These are phyloP conservation scores for Theobroma cacao DNA, from an alignment of 345 rosid species.

Conservation along the genomic window DNA sequence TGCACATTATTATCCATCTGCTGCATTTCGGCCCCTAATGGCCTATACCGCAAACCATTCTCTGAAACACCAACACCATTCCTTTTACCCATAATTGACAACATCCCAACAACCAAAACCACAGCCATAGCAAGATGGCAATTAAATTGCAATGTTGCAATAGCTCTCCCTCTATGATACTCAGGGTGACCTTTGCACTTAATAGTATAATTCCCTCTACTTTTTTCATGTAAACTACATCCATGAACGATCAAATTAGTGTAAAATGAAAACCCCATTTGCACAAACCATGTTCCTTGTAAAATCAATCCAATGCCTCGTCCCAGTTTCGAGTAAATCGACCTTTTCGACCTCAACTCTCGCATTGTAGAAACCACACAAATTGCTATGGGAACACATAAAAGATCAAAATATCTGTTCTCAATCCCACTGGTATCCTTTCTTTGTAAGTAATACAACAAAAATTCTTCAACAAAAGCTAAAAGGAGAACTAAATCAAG, in stretches of 20 bases:
- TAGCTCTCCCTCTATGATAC: conserved; percentile 79
- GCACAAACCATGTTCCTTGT: conserved; percentile 63
- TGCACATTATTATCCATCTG: conserved; percentile 36
- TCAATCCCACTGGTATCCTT: conserved; percentile 66
- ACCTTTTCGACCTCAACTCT: conserved; percentile 7
- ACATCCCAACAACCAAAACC: conserved; percentile 39
- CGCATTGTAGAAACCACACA: conserved; percentile 19
- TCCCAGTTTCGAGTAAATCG: conserved; percentile 1
- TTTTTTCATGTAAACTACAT: conserved; percentile 59
- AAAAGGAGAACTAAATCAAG: conserved; percentile 59
- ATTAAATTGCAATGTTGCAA: conserved; percentile 90
- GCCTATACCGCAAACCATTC: conserved; percentile 48
- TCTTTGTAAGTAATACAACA: conserved; percentile 70
- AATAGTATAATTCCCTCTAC: conserved; percentile 75
- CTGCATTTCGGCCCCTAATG: conserved; percentile 63
- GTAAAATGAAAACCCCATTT: conserved; percentile 83
- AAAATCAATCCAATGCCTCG: conserved; percentile 15
- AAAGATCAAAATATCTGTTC: conserved; percentile 76
- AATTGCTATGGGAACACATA: conserved; percentile 60
- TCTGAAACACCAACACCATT: conserved; percentile 28
- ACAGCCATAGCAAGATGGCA: conserved; percentile 83
- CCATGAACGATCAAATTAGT: conserved; percentile 61
- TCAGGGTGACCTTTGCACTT: conserved; percentile 75
- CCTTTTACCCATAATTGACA: conserved; percentile 45
- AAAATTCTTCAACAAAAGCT: conserved; percentile 79